Percentiles rank a stretch among this genome's conserved stretches.
Conservation (phyloP, 768 basidiomycete species). For the Lactarius sp. region DNA sequence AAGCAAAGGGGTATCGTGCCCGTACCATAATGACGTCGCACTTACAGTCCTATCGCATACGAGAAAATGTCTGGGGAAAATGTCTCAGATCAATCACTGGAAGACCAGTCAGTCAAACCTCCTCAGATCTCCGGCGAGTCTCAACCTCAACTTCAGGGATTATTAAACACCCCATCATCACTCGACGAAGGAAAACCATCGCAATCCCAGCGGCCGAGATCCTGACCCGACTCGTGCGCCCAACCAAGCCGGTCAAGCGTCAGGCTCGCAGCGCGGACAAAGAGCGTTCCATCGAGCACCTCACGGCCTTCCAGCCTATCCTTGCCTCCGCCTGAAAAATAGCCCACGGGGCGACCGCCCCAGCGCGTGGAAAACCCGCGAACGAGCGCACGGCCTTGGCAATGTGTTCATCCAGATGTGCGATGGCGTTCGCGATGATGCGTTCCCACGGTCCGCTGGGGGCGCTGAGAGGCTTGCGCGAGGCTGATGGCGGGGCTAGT, state of each 20-base stretch:
- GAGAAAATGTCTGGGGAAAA: too few relatives aligned
- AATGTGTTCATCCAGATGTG: slow-evolving; percentile 56
- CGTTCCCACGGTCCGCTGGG: slow-evolving; percentile 47
- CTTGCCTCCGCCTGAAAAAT: slow-evolving; percentile 29
- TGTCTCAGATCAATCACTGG: too few relatives aligned
- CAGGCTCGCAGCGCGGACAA: slow-evolving; percentile 47
- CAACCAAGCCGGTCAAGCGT: slow-evolving; percentile 35
- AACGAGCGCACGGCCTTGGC: slow-evolving; percentile 48
- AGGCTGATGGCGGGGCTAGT: slow-evolving; percentile 24
- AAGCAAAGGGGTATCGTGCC: too few relatives aligned
- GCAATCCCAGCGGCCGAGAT: slow-evolving; percentile 12
- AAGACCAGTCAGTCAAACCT: too few relatives aligned
- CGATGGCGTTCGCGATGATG: slow-evolving; percentile 47
- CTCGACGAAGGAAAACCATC: too few relatives aligned
- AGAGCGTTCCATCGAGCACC: slow-evolving; percentile 43
- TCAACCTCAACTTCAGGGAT: too few relatives aligned
- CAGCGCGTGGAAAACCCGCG: slow-evolving; percentile 43
- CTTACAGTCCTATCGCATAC: too few relatives aligned
- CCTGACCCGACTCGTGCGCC: slow-evolving; percentile 20
- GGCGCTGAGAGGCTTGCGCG: slow-evolving; percentile 10
- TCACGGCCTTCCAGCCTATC: slow-evolving; percentile 45
- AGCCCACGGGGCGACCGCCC: slow-evolving; percentile 36
- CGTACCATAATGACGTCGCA: too few relatives aligned
- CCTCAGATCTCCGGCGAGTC: too few relatives aligned
- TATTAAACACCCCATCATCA: too few relatives aligned